Percentiles rank a stretch among this genome's conserved stretches.
Conservation (phyloP, 768 basidiomycete genomes). For the Leccinum boreale region DNA sequence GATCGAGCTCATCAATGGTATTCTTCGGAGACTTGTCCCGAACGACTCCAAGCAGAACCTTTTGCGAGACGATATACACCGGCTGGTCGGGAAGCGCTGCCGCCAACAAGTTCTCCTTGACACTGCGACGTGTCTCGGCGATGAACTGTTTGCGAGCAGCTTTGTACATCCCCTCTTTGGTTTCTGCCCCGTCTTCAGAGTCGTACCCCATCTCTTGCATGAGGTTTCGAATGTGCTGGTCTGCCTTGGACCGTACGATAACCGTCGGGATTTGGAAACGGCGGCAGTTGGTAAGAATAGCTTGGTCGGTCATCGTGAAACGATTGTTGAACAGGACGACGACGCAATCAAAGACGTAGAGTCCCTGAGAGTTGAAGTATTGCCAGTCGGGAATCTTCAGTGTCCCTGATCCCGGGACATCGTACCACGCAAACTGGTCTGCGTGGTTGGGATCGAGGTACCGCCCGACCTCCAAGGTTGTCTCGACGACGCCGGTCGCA, state of each 20-base stretch:
- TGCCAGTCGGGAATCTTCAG: constrained; percentile 35
- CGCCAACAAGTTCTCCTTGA: constrained; percentile 22
- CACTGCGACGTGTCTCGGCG: constrained; percentile 21
- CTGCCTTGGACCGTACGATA: constrained; percentile 37
- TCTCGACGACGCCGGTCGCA: constrained; percentile 32
- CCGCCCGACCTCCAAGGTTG: constrained; percentile 28
- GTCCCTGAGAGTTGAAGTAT: constrained; percentile 38
- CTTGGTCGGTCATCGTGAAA: constrained; percentile 35
- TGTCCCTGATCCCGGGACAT: constrained; percentile 38
- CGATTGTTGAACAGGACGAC: constrained; percentile 35
- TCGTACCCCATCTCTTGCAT: constrained; percentile 27
- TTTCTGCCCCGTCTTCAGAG: constrained; percentile 18
- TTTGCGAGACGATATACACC: constrained; percentile 30
- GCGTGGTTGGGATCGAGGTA: constrained; percentile 27
- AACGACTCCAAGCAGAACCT: constrained; percentile 22
- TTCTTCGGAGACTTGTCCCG: constrained; percentile 20
- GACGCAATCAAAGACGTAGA: constrained; percentile 37
- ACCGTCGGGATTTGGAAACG: constrained; percentile 35
- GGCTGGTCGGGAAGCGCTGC: constrained; percentile 28
- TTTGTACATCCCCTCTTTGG: constrained; percentile 18
- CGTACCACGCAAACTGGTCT: constrained; percentile 34
- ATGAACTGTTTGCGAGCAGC: constrained; percentile 29
- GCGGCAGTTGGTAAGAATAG: constrained; percentile 31
- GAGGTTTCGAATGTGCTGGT: constrained; percentile 29
- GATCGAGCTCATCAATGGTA: constrained; percentile 27